These are phyloP conservation scores for Thalassiosira mediterranea DNA, from an alignment of 352 stramenopile genomes.

Conservation along the genomic window DNA sequence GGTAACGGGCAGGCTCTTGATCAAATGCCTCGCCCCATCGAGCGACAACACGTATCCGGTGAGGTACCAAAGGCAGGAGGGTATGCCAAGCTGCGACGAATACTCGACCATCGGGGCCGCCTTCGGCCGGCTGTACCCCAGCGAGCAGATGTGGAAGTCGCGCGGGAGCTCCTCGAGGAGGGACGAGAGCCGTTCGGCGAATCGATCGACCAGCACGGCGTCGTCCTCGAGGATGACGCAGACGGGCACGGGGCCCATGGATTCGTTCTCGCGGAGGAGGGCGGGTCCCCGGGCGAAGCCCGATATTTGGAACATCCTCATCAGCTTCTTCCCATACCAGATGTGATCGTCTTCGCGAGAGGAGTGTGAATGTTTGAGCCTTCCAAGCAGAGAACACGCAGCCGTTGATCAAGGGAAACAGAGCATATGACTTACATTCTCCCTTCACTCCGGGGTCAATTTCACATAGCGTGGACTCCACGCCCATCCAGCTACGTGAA, in stretches of 20 bases:
- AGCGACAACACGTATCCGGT: constrained; percentile 79
- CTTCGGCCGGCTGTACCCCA: constrained; percentile 80
- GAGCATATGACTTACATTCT: constrained; percentile 32
- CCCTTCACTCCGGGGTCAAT: not conserved
- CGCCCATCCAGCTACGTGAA: constrained; percentile 41
- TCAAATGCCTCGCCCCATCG: constrained; percentile 64
- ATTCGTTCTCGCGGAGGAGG: constrained; percentile 53
- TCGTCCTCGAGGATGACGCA: constrained; percentile 82
- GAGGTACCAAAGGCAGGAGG: constrained; percentile 79
- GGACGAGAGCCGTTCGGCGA: constrained; percentile 65
- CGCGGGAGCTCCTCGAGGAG: constrained; percentile 75
- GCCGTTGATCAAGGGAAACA: too few relatives aligned
- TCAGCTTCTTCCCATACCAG: constrained; percentile 34
- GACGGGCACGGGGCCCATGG: constrained; percentile 64
- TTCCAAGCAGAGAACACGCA: too few relatives aligned
- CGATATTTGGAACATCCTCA: constrained; percentile 62
- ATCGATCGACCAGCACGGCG: constrained; percentile 79
- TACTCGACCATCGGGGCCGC: constrained; percentile 76
- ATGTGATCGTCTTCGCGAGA: not conserved
- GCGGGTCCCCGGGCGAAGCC: constrained; percentile 69
- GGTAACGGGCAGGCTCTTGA: constrained; percentile 64
- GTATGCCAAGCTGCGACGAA: constrained; percentile 67
- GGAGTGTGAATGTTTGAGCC: too few relatives aligned
- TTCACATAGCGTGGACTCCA: constrained; percentile 33
- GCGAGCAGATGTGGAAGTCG: constrained; percentile 84